Base-by-base conservation (phyloP, 2,329 filamentous ascomycete species). In the Didymosphaeria variabile region DNA sequence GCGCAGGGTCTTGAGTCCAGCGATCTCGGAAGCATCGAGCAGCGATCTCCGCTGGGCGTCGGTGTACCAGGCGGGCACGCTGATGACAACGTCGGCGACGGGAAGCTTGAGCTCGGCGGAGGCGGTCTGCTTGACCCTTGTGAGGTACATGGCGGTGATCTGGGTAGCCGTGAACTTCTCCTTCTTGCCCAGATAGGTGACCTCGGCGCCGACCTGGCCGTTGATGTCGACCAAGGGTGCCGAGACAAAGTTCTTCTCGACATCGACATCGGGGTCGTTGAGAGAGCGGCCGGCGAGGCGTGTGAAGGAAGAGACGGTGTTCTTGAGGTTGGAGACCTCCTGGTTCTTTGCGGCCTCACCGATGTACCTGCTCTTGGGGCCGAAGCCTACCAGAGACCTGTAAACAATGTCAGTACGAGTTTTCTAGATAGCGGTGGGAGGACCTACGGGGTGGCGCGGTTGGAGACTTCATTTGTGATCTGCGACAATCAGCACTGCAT, bases 401-500 rank as follows among this genome's bases (percentile, higher is more conserved):
- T 58, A n/a, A 5, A 34, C 44, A 50, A 54, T 55, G 60, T 63
- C 54, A 55, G 54, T 55, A 58, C 58, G 52, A 58, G 49, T 52
- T 61, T 59, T 62, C 32, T 23, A 2, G 21, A n/a, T 51, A 51
- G 67, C 58, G 66, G 65, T 58, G 62, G 58, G 58, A 51, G 59
- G 49, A 90, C 93, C 87, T 92, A 97, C 92, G 95, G 95, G 73
- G 95, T 99, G 64, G 93, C 90, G 82, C 95, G 91, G 87, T 99
- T 98, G 71, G 95, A 99, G 74, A 98, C 95, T 83, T 99, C 95
- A 86, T 99, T 99, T 84, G 93, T 91, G 79, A 99, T 97, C 93
- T 97, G 76, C 56, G 56, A 59, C 46, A 45, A 72, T 81, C 70
- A 80, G 77, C 62, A 70, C 15, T 66, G 60, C 19, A 2, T 23